Evolutionary conservation across 176 grass and related monocot genomes (phyloP).

Genomic region (Chloris gayana): DNA sequence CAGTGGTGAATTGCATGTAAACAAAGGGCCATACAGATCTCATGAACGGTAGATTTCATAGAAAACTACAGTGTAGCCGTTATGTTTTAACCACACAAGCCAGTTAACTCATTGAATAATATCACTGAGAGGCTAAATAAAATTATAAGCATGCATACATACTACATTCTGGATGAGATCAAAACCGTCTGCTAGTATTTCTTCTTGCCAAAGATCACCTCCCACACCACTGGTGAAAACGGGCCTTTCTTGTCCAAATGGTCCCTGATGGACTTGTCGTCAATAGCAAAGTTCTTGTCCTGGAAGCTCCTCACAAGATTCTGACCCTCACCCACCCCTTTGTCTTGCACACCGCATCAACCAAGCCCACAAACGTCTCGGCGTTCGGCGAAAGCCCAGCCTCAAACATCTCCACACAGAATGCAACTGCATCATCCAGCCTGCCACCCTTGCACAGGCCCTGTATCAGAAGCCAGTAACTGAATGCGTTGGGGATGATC

Average conservation of each 20-base stretch:
- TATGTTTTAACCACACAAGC: constrained; percentile 29
- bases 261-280: constrained; percentile 86
- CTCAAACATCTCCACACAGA: constrained; percentile 87
- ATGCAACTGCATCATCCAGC: constrained; percentile 59
- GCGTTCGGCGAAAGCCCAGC: constrained; percentile 68
- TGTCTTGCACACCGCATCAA: constrained; percentile 63
- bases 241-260: constrained; percentile 97
- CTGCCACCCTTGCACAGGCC: constrained; percentile 60
- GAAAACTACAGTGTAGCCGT: constrained; percentile 20
- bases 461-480: constrained; percentile 71
- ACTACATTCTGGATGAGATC: constrained; percentile 41
- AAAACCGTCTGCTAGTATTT: constrained; percentile 47
- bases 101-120: constrained; percentile 10
- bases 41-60: not conserved
- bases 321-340: constrained; percentile 65
- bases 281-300: constrained; percentile 75
- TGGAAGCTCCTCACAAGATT: constrained; percentile 71
- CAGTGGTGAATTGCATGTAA: constrained; percentile 22
- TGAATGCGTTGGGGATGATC: constrained; percentile 79
- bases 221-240: constrained; percentile 68
- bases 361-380: constrained; percentile 59
- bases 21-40: constrained; percentile 16
- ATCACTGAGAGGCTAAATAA: not conserved
- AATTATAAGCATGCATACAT: constrained; percentile 37
- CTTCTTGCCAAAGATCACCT: constrained; percentile 84